phyloP scores from a whole-genome alignment of 2,329 filamentous ascomycete genomes.

The Fusarium sp. region DNA sequence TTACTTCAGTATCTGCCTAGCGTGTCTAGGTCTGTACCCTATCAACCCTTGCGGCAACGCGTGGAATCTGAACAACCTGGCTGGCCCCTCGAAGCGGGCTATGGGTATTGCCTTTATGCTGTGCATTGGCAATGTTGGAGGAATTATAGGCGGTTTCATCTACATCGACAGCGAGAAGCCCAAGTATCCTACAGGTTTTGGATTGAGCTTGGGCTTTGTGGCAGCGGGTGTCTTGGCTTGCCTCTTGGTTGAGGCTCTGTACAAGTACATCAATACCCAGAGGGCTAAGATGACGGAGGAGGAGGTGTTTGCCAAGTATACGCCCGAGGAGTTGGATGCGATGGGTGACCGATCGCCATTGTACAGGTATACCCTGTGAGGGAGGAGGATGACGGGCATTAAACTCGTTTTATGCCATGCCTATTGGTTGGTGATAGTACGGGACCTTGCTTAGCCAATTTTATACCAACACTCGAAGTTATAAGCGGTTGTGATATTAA shows the following conservation, averaged over 20 bases:
- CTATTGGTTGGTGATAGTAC: not conserved
- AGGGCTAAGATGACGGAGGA: constrained; percentile 33
- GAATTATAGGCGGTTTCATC: constrained; percentile 31
- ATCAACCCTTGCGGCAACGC: constrained; percentile 46
- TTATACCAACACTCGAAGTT: not conserved
- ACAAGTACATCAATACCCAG: constrained; percentile 37
- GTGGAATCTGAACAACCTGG: constrained; percentile 50
- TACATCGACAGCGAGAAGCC: constrained; percentile 29
- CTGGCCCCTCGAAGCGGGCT: constrained; percentile 46
- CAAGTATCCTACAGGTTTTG: constrained; percentile 34
- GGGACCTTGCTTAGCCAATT: not conserved
- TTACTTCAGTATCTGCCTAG: constrained; percentile 20
- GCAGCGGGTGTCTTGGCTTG: constrained; percentile 11
- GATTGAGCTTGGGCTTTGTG: constrained; percentile 24
- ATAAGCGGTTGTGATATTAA: too few relatives aligned
- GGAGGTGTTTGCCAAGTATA: constrained; percentile 42
- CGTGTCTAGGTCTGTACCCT: constrained; percentile 49
- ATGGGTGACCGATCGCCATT: constrained; percentile 48
- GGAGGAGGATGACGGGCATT: not conserved
- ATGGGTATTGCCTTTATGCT: constrained; percentile 50
- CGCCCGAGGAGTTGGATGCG: constrained; percentile 41
- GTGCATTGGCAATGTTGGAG: constrained; percentile 25
- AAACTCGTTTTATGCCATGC: not conserved
- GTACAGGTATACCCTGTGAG: constrained; percentile 34
- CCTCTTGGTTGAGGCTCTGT: constrained; percentile 29